phyloP scores from a whole-genome alignment of 2,329 filamentous ascomycete species.

The Colletotrichum navitas region DNA sequence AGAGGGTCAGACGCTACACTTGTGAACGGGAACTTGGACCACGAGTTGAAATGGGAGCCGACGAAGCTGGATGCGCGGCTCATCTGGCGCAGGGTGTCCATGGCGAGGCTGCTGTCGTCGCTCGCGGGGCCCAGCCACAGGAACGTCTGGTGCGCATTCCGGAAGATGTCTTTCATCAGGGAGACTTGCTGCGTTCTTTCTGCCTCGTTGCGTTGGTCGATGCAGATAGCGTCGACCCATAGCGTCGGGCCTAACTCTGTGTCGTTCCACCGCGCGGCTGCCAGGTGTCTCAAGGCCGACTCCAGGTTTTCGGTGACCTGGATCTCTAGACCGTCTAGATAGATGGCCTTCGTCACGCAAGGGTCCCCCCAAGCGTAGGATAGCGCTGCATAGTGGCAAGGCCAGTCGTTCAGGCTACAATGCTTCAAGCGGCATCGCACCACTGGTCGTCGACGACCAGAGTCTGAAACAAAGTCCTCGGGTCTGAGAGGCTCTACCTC shows the following conservation, averaged over 20 bases:
- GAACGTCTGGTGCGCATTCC: neutral
- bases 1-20: neutral
- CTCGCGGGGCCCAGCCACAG: slow-evolving; percentile 10
- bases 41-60: neutral
- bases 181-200: slow-evolving; percentile 9
- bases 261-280: neutral
- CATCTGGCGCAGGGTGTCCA: neutral
- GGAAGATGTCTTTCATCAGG: slow-evolving; percentile 14
- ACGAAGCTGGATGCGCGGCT: too few relatives aligned
- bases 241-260: neutral
- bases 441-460: neutral
- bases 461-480: neutral
- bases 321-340: neutral
- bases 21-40: slow-evolving; percentile 5
- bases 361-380: slow-evolving; percentile 22
- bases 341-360: neutral
- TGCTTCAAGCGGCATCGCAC: slow-evolving; percentile 17
- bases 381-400: slow-evolving; percentile 7
- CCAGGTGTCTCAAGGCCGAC: slow-evolving; percentile 12
- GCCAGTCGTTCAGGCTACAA: neutral
- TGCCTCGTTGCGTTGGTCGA: slow-evolving; percentile 8
- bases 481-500: neutral
- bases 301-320: slow-evolving; percentile 11
- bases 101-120: slow-evolving; percentile 6
- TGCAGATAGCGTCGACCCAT: slow-evolving; percentile 28